A percentile compares a stretch with the other conserved stretches of the same genome.
These are phyloP conservation scores for Pholiota microspora DNA, from an alignment of 768 basidiomycete genomes.

Conservation along the genomic window DNA sequence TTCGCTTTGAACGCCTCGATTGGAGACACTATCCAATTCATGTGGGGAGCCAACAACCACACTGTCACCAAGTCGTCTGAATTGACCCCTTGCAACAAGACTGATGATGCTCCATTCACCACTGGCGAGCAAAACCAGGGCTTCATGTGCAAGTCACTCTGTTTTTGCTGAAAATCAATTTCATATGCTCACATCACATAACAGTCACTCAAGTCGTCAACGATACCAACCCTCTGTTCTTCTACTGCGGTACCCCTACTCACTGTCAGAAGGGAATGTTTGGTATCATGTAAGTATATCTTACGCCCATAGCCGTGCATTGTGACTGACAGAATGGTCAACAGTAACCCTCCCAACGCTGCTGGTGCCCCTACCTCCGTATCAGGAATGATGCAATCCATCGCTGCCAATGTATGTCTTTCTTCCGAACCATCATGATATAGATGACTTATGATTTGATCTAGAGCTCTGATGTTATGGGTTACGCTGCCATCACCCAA, in stretches of 20 bases:
- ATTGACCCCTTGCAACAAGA: conserved; percentile 73
- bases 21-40: conserved; percentile 74
- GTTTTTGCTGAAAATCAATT: not conserved
- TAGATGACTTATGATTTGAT: not conserved
- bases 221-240: conserved; percentile 70
- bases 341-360: conserved; percentile 57
- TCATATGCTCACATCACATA: conserved; percentile 12
- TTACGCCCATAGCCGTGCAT: not conserved
- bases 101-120: conserved; percentile 53
- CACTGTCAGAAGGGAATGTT: conserved; percentile 89
- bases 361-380: conserved; percentile 45
- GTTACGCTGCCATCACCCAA: conserved; percentile 52
- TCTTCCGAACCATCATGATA: not conserved
- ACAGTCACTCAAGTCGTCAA: conserved; percentile 70
- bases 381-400: conserved; percentile 47
- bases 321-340: conserved; percentile 9
- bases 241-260: conserved; percentile 65
- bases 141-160: conserved; percentile 53
- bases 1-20: conserved; percentile 73
- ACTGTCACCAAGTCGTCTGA: conserved; percentile 79
- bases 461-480: conserved; percentile 55
- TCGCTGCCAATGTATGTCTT: conserved; percentile 41
- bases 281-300: conserved; percentile 56
- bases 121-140: conserved; percentile 62
- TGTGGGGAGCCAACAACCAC: conserved; percentile 79